Conservation (phyloP, 495 filamentous ascomycete genomes). For the Tuber indicum region DNA sequence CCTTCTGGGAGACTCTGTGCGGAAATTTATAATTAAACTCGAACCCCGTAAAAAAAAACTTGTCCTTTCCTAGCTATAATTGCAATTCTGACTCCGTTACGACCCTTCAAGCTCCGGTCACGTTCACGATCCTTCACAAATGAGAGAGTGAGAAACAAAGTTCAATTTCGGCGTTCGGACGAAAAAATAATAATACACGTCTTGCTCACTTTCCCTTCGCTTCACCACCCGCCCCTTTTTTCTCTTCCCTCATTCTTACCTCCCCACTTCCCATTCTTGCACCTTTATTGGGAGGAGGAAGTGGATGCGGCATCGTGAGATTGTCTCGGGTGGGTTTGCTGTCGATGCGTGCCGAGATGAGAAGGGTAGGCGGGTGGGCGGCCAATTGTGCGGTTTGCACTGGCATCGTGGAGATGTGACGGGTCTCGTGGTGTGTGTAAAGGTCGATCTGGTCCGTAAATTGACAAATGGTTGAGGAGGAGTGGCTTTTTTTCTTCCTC, state of each 20-base stretch:
- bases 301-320: constrained; percentile 36
- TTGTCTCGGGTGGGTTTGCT: constrained; percentile 28
- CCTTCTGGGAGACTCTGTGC: constrained; percentile 19
- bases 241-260: constrained; percentile 5
- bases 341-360: background rate
- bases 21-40: constrained; percentile 32
- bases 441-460: background rate
- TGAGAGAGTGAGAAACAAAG: constrained; percentile 24
- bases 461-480: background rate
- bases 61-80: background rate
- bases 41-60: background rate
- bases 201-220: background rate
- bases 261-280: constrained; percentile 3
- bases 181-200: background rate
- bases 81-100: background rate
- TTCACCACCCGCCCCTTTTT: too few species aligned
- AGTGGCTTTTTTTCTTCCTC: background rate
- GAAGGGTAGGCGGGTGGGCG: background rate
- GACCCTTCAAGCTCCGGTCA: constrained; percentile 8
- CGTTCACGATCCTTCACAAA: constrained; percentile 19
- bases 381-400: constrained; percentile 25
- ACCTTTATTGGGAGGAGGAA: constrained; percentile 1
- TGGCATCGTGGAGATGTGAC: constrained; percentile 26
- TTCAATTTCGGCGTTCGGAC: constrained; percentile 1
- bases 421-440: constrained; percentile 23